These are phyloP conservation scores for Ustilago hordei DNA, from an alignment of 1,284 basidiomycete genomes.

Conservation along the genomic window DNA sequence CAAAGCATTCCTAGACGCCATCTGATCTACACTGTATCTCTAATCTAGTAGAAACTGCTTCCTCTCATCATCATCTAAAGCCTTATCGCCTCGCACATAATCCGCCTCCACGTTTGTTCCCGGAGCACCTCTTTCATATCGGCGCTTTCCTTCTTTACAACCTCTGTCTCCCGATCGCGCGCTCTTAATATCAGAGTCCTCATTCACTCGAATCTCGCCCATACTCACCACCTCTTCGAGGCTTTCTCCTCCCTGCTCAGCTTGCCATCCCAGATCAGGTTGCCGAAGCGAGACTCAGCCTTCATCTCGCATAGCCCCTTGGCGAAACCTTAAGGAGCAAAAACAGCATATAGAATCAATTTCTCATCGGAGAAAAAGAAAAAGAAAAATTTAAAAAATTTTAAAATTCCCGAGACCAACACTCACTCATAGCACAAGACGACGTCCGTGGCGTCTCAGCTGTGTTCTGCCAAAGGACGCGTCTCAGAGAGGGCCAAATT, in stretches of 20 bases:
- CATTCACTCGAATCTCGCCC: no score
- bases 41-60: not conserved
- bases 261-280: not conserved
- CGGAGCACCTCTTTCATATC: not conserved
- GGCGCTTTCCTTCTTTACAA: not conserved
- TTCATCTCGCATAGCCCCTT: not conserved
- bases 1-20: not conserved
- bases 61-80: not conserved
- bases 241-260: no score
- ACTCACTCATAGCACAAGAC: constrained; percentile 15
- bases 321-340: constrained; percentile 6
- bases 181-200: no score
- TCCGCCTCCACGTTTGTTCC: not conserved
- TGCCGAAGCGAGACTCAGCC: constrained; percentile 11
- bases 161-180: not conserved
- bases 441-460: not conserved
- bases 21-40: not conserved
- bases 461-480: not conserved
- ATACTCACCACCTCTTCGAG: no score
- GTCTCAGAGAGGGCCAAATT: not conserved
- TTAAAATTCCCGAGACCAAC: constrained; percentile 24
- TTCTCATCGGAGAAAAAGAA: constrained; percentile 4
- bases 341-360: constrained; percentile 2
- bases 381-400: not conserved
- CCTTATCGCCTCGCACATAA: not conserved